Conservation (phyloP, 345 rosid species). For the Cardiospermum halicacabum region DNA sequence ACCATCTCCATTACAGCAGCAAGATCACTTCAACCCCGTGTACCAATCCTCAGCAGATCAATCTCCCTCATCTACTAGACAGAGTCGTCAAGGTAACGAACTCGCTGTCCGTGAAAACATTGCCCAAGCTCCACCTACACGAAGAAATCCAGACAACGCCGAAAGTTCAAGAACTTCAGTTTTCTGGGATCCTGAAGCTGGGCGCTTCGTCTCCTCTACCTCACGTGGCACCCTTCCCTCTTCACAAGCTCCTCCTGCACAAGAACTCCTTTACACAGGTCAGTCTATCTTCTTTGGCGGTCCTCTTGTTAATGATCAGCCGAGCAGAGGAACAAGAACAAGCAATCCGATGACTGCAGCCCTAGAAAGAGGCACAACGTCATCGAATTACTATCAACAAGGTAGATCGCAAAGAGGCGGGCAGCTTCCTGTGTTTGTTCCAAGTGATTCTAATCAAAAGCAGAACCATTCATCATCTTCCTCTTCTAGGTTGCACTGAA, state of each 20-base stretch:
- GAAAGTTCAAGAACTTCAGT: conserved; percentile 53
- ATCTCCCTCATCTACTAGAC: conserved; percentile 45
- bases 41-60: conserved; percentile 55
- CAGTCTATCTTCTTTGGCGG: conserved; percentile 68
- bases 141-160: conserved; percentile 31
- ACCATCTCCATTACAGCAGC: conserved; percentile 42
- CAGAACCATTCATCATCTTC: conserved; percentile 23
- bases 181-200: conserved; percentile 88
- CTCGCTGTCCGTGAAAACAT: conserved; percentile 19
- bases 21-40: conserved; percentile 71
- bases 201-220: conserved; percentile 66
- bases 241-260: conserved; percentile 35
- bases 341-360: conserved; percentile 23
- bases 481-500: conserved; percentile 43
- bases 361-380: conserved; percentile 38
- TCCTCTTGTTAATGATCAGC: conserved; percentile 48
- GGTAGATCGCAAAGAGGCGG: conserved; percentile 68
- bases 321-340: conserved; percentile 31
- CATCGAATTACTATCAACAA: conserved; percentile 44
- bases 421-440: conserved; percentile 84
- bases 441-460: conserved; percentile 57
- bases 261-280: conserved; percentile 53
- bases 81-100: conserved; percentile 32
- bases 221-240: conserved; percentile 22
- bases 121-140: conserved; percentile 27